Evolutionary conservation across 495 filamentous ascomycete genomes (phyloP).

Genomic region (Aspergillus bertholletiae): DNA sequence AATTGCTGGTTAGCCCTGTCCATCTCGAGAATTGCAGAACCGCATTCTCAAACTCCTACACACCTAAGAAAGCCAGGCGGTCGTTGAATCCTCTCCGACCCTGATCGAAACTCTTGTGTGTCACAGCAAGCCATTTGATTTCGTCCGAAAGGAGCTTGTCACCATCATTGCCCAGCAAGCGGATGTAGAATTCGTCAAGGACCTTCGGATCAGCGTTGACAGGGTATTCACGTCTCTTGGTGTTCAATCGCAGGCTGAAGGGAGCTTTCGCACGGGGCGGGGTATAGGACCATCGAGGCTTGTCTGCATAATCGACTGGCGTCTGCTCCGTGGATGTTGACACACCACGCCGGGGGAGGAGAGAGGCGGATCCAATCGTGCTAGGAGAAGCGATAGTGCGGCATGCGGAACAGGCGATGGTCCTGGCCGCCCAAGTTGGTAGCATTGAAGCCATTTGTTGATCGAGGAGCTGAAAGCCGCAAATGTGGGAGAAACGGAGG

Average conservation of each 20-base stretch:
- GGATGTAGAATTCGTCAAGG: constrained; percentile 71
- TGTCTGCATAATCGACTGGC: constrained; percentile 31
- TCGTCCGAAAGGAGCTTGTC: constrained; percentile 76
- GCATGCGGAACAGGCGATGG: constrained; percentile 30
- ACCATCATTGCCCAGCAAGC: constrained; percentile 66
- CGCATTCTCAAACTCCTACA: constrained; percentile 14
- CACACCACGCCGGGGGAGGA: constrained; percentile 14
- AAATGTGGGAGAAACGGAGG: constrained; percentile 22
- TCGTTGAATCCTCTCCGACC: constrained; percentile 93
- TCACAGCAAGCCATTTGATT: constrained; percentile 94
- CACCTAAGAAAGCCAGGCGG: constrained; percentile 85
- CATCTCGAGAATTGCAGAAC: not conserved
- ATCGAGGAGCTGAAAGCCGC: constrained; percentile 9
- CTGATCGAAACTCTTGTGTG: constrained; percentile 98
- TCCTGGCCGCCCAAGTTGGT: constrained; percentile 32
- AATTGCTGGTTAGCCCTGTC: constrained; percentile 3
- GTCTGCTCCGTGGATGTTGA: constrained; percentile 24
- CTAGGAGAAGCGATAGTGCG: constrained; percentile 22
- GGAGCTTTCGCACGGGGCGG: constrained; percentile 74
- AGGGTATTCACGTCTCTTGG: constrained; percentile 49
- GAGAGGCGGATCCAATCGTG: constrained; percentile 13
- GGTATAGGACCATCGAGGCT: constrained; percentile 80
- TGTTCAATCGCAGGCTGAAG: constrained; percentile 47
- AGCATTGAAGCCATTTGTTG: constrained; percentile 37
- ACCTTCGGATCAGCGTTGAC: constrained; percentile 71